Evolutionary conservation across 2,329 filamentous ascomycete species (phyloP), one percentile per base, ranked within the genome.

Genomic region (Fusarium begoniae): DNA sequence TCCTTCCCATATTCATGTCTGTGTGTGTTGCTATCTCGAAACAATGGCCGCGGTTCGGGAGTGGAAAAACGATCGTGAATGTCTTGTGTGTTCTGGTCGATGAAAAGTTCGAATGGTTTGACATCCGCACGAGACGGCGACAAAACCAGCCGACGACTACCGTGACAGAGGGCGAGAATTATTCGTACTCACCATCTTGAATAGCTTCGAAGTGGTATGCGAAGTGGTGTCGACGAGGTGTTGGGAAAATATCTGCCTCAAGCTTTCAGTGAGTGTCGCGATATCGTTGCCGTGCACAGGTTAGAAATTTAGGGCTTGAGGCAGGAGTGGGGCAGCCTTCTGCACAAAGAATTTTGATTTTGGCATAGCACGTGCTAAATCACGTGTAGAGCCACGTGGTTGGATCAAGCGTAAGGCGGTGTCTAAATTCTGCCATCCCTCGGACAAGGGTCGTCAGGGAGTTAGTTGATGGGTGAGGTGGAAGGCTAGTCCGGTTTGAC

Each of bases 101-200:
- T 66, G 56, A 74, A 67, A 73, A 56, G 55, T 68, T 77, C 71
- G 73, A 67, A 50, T 51, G 43, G 64, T 63, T 38, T 45, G 71
- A 55, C 48, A 55, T 61, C 66, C 67, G 70, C 56, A 68, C 57
- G 47, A 60, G 53, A 68, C 41, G 55, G 60, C 64, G 69, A 76
- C 69, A 66, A 69, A 50, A 58, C 56, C 38, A 53, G 67, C 70
- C 72, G 68, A 73, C 38, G 43, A 66, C 64, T 68, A 40, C 60
- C 63, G 51, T 51, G 60, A 63, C 60, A 55, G 59, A 67, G 69
- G 71, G 66, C 28, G 66, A 73, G 67, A 53, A 69, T 70, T 66
- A 68, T 66, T 73, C 72, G 69, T 75, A 85, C 85, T 86, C 83
- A 86, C 85, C 85, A 87, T 87, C 81, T 83, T 87, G 82, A 83